Evolutionary conservation across 768 basidiomycete species (phyloP).

Genomic region (Kwoniella newhampshirensis): DNA sequence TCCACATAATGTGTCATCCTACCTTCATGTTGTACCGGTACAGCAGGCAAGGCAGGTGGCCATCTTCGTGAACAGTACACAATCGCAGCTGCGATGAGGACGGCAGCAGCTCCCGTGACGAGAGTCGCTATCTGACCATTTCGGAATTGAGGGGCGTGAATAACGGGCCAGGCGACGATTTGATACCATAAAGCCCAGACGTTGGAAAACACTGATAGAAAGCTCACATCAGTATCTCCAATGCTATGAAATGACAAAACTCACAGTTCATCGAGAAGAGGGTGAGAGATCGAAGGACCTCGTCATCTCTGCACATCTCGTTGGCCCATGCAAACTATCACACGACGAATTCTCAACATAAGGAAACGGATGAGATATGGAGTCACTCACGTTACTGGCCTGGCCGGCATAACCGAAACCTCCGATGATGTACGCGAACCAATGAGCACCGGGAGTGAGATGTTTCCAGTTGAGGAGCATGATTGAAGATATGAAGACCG

Average conservation of each 20-base stretch:
- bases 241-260: neutral
- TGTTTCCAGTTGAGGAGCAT: conserved; percentile 63
- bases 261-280: conserved; percentile 71
- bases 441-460: conserved; percentile 63
- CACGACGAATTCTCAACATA: too few relatives aligned
- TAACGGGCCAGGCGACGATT: conserved; percentile 67
- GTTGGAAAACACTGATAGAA: conserved; percentile 7
- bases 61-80: conserved; percentile 18
- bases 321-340: conserved; percentile 72
- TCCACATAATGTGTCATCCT: neutral
- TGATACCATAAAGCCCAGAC: conserved; percentile 48
- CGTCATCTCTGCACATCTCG: conserved; percentile 69
- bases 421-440: conserved; percentile 69
- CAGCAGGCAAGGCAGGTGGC: conserved; percentile 20
- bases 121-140: conserved; percentile 62
- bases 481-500: conserved; percentile 30
- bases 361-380: neutral
- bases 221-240: too few relatives aligned
- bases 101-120: conserved; percentile 23
- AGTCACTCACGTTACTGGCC: conserved; percentile 59
- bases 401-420: conserved; percentile 74
- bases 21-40: conserved; percentile 8
- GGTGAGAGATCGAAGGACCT: conserved; percentile 68
- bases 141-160: conserved; percentile 66
- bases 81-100: conserved; percentile 17